Evolutionary conservation across 2,329 filamentous ascomycete species (phyloP).

Genomic region (Fusarium sororula): DNA sequence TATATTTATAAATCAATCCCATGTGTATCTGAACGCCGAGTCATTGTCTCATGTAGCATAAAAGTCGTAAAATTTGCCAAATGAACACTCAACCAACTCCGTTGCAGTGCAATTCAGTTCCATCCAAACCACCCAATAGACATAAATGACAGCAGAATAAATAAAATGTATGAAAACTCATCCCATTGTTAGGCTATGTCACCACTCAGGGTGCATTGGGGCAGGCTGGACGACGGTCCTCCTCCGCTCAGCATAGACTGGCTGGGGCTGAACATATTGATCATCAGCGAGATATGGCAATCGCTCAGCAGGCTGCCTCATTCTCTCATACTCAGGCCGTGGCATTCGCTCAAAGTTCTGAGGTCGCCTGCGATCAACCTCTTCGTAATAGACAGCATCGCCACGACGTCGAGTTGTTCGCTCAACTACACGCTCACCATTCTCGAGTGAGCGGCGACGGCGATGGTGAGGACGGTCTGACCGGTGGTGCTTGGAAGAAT

Average conservation of each 20-base stretch:
- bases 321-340: conserved; percentile 21
- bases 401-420: conserved; percentile 20
- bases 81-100: background rate
- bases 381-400: conserved; percentile 34
- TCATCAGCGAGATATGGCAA: conserved; percentile 33
- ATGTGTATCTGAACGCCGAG: background rate
- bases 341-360: conserved; percentile 29
- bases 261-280: conserved; percentile 24
- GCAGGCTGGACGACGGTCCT: conserved; percentile 22
- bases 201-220: conserved; percentile 19
- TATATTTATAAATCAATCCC: background rate
- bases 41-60: conserved; percentile 5
- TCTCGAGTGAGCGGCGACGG: conserved; percentile 20
- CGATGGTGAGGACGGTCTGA: conserved; percentile 13
- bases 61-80: background rate
- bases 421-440: conserved; percentile 22
- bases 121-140: background rate
- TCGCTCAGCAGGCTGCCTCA: conserved; percentile 5
- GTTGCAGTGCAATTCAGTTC: background rate
- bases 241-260: conserved; percentile 32
- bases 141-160: background rate
- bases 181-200: background rate
- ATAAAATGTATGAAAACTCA: background rate
- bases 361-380: conserved; percentile 24
- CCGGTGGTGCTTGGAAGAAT: conserved; percentile 22